These are phyloP conservation scores for Yamadazyma siamensis DNA, from an alignment of 1,139 yeast genomes.

Conservation along the genomic window DNA sequence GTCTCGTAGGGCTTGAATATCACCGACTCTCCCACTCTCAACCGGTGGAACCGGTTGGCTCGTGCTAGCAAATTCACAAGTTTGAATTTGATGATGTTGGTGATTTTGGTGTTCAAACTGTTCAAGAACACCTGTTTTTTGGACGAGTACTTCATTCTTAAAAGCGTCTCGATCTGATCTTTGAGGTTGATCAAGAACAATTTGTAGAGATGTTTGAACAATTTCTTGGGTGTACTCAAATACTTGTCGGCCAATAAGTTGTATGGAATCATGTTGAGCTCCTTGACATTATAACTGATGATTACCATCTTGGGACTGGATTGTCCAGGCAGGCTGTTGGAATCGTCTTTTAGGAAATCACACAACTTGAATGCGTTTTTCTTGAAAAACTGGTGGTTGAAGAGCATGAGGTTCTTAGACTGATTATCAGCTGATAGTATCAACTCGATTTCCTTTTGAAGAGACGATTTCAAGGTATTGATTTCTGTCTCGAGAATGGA, in stretches of 20 bases:
- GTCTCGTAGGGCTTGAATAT: conserved; percentile 25
- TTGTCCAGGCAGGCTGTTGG: neutral
- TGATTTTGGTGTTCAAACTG: conserved; percentile 22
- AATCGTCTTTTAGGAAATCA: conserved; percentile 17
- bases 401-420: conserved; percentile 18
- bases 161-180: conserved; percentile 37
- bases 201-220: conserved; percentile 35
- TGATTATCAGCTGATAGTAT: conserved; percentile 21
- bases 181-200: conserved; percentile 37
- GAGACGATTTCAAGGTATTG: conserved; percentile 24
- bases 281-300: conserved; percentile 27
- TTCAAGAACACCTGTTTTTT: conserved; percentile 27
- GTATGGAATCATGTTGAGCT: conserved; percentile 35
- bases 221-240: conserved; percentile 21
- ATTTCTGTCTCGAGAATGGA: conserved; percentile 32
- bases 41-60: conserved; percentile 11
- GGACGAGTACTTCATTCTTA: conserved; percentile 33
- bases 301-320: conserved; percentile 14
- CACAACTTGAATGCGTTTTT: conserved; percentile 29
- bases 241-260: conserved; percentile 27
- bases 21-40: conserved; percentile 22
- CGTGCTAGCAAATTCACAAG: conserved; percentile 21
- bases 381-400: conserved; percentile 23
- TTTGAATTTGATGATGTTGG: conserved; percentile 24
- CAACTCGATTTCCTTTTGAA: conserved; percentile 32